A percentile compares a stretch with the other conserved stretches of the same genome.
These are phyloP conservation scores for Phanerochaete sordida DNA, from an alignment of 768 basidiomycete genomes.

Conservation along the genomic window DNA sequence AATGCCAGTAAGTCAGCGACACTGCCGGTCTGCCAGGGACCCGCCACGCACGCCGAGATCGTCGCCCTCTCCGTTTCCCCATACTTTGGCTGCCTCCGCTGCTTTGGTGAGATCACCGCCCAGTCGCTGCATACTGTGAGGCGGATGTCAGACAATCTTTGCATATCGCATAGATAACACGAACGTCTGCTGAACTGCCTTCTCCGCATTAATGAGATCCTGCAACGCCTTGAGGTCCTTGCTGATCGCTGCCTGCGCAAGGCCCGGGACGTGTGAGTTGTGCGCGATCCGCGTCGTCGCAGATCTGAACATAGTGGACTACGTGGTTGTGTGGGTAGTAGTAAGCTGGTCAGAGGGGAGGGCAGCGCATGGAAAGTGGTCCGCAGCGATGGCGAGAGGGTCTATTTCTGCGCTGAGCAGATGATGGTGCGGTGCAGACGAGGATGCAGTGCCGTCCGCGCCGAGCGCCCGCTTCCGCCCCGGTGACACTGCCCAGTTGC, in stretches of 20 bases:
- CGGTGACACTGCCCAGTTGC: too few relatives aligned
- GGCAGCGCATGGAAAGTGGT: not conserved
- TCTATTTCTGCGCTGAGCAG: not conserved
- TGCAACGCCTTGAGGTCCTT: conserved; percentile 80
- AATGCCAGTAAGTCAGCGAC: not conserved
- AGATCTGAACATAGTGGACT: conserved; percentile 61
- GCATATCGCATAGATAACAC: too few relatives aligned
- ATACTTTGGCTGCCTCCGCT: conserved; percentile 64
- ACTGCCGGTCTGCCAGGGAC: not conserved
- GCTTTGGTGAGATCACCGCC: conserved; percentile 65
- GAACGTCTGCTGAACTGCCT: conserved; percentile 72
- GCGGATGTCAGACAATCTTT: not conserved
- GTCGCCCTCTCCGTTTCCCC: conserved; percentile 81
- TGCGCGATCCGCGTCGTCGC: conserved; percentile 85
- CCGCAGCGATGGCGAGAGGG: not conserved
- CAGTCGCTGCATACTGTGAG: conserved; percentile 48
- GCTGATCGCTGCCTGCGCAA: conserved; percentile 57
- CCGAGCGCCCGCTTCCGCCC: not conserved
- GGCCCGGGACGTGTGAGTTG: conserved; percentile 75
- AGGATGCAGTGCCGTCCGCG: not conserved
- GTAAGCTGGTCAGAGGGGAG: not conserved
- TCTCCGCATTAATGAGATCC: conserved; percentile 88
- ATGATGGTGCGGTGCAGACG: not conserved
- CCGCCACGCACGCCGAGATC: conserved; percentile 57
- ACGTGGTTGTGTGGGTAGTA: not conserved